Evolutionary conservation across 306 rosid genomes (phyloP).

Genomic region (Trifolium fragiferum): DNA sequence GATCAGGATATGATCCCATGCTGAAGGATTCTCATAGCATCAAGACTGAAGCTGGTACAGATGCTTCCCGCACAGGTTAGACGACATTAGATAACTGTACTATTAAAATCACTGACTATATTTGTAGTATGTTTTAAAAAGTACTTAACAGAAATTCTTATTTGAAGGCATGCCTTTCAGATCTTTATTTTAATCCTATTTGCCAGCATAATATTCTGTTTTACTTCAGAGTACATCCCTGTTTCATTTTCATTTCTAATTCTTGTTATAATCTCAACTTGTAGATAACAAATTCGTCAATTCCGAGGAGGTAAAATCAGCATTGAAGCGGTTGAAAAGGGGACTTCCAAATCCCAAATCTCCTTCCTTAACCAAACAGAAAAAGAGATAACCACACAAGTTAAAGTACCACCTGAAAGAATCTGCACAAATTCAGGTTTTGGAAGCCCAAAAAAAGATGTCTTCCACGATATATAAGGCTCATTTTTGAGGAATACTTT

Average conservation of each 20-base stretch:
- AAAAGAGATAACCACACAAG: conserved; percentile 2
- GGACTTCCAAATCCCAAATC: conserved; percentile 20
- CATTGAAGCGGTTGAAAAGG: conserved; percentile 45
- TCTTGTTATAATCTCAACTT: conserved; percentile 26
- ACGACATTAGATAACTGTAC: neutral
- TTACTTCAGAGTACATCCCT: neutral
- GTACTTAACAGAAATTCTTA: neutral
- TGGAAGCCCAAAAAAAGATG: conserved; percentile 1
- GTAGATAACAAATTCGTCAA: conserved; percentile 31
- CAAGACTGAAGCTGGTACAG: conserved; percentile 11
- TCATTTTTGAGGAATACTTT: neutral
- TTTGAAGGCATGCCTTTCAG: conserved; percentile 4
- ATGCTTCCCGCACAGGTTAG: conserved; percentile 47
- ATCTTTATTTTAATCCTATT: neutral
- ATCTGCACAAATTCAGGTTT: conserved; percentile 1
- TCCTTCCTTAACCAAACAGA: neutral
- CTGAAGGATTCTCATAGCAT: conserved; percentile 13
- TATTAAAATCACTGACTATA: conserved; percentile 5
- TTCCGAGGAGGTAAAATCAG: neutral
- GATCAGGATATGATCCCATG: conserved; percentile 43
- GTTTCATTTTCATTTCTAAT: conserved; percentile 13
- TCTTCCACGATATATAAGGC: neutral
- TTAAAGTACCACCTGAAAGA: neutral
- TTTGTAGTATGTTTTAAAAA: neutral
- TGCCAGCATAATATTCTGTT: neutral